These are phyloP conservation scores for Podospora bellae-mahoneyi DNA, from an alignment of 495 filamentous ascomycete species.

Conservation along the genomic window DNA sequence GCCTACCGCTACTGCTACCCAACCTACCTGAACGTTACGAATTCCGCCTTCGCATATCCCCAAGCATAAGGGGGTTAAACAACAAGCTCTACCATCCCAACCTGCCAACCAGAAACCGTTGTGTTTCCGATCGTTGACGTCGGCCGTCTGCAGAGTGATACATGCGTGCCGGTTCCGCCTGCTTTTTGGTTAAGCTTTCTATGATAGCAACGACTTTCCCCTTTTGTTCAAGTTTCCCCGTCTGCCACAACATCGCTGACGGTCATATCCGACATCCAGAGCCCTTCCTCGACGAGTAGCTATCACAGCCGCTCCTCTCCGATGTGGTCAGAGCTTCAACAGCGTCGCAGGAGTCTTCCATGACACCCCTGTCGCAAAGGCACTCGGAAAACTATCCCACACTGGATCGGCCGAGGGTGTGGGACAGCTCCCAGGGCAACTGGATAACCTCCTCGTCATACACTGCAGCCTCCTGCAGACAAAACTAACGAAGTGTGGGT, in stretches of 20 bases:
- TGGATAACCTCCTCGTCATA: slow-evolving; percentile 4
- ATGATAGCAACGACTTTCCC: slow-evolving; percentile 5
- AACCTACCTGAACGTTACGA: background rate
- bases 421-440: background rate
- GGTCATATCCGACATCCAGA: background rate
- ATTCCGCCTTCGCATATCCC: background rate
- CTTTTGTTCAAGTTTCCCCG: background rate
- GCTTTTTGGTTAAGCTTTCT: slow-evolving; percentile 6
- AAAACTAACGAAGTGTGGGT: background rate
- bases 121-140: slow-evolving; percentile 4
- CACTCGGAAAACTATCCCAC: background rate
- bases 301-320: slow-evolving; percentile 7
- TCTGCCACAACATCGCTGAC: background rate
- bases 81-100: background rate
- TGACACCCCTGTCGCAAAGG: background rate
- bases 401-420: background rate
- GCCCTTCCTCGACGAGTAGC: background rate
- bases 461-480: background rate
- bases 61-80: no score
- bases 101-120: background rate
- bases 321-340: slow-evolving; percentile 9
- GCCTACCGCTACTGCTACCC: background rate
- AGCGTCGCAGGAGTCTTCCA: background rate
- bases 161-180: background rate
- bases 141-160: slow-evolving; percentile 1